Conservation (phyloP, 352 stramenopile genomes). For the Phytopythium cucurbitacearum region DNA sequence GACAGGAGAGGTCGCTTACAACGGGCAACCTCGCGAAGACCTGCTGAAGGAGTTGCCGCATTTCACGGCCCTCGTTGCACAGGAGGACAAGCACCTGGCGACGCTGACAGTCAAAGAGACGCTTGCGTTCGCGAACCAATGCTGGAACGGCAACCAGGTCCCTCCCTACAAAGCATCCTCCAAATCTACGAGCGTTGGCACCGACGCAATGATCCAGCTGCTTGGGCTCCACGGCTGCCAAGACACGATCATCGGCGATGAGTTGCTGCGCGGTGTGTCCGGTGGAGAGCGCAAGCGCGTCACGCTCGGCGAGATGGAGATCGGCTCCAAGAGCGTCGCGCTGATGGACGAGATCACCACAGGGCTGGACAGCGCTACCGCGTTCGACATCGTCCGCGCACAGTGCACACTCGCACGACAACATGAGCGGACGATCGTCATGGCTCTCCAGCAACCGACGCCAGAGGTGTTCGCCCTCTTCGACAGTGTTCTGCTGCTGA, state of each 20-base stretch:
- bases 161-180: no score
- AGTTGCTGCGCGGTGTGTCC: constrained; percentile 45
- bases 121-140: constrained; percentile 51
- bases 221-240: constrained; percentile 26
- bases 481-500: constrained; percentile 46
- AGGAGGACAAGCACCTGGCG: constrained; percentile 40
- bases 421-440: constrained; percentile 37
- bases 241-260: constrained; percentile 41
- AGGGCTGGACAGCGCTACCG: constrained; percentile 83
- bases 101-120: constrained; percentile 21
- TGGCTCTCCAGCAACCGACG: constrained; percentile 80
- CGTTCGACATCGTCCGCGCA: constrained; percentile 78
- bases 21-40: constrained; percentile 6
- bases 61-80: constrained; percentile 17
- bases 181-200: no score
- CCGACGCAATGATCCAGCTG: constrained; percentile 10
- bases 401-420: constrained; percentile 30
- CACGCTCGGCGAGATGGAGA: constrained; percentile 54
- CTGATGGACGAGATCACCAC: constrained; percentile 67
- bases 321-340: constrained; percentile 35
- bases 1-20: constrained; percentile 20
- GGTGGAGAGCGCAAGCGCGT: constrained; percentile 82
- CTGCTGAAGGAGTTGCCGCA: constrained; percentile 14
- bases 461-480: constrained; percentile 90
- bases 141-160: background rate